phyloP scores from a whole-genome alignment of 768 basidiomycete species.

The Goffeauzyma gilvescens region DNA sequence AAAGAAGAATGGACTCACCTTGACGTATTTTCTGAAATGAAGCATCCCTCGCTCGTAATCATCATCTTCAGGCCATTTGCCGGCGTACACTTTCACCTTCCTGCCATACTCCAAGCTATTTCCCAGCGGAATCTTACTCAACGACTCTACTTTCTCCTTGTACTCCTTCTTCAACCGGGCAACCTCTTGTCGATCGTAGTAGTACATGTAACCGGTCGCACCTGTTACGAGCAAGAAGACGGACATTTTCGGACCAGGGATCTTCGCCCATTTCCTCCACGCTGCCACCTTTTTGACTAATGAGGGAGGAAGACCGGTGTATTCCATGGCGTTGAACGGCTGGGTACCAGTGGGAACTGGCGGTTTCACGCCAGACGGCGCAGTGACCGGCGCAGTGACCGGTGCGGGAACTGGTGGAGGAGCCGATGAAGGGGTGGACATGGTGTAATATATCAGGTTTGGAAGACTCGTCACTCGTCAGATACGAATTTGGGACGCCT shows the following conservation, averaged over 20 bases:
- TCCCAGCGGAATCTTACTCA: constrained; percentile 51
- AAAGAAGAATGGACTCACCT: constrained; percentile 40
- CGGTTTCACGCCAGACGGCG: no score
- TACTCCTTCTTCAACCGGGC: constrained; percentile 58
- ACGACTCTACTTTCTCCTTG: constrained; percentile 54
- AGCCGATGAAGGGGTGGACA: no score
- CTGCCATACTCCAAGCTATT: constrained; percentile 44
- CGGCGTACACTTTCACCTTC: constrained; percentile 66
- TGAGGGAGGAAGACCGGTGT: constrained; percentile 44
- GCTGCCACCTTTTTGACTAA: no score
- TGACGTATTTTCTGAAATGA: constrained; percentile 92
- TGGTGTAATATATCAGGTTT: no score
- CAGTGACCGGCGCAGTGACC: no score
- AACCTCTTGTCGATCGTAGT: constrained; percentile 72
- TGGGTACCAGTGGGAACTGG: no score
- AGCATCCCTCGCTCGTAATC: constrained; percentile 63
- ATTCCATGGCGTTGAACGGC: no score
- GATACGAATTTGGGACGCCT: no score
- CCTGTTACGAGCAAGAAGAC: constrained; percentile 63
- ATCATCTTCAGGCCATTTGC: constrained; percentile 87
- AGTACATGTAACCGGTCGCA: constrained; percentile 50
- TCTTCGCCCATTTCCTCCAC: no score
- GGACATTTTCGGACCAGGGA: constrained; percentile 84
- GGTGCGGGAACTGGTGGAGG: no score
- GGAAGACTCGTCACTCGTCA: no score